Base-by-base conservation (phyloP, 257 asterid species). In the Orobanche coerulescens region DNA sequence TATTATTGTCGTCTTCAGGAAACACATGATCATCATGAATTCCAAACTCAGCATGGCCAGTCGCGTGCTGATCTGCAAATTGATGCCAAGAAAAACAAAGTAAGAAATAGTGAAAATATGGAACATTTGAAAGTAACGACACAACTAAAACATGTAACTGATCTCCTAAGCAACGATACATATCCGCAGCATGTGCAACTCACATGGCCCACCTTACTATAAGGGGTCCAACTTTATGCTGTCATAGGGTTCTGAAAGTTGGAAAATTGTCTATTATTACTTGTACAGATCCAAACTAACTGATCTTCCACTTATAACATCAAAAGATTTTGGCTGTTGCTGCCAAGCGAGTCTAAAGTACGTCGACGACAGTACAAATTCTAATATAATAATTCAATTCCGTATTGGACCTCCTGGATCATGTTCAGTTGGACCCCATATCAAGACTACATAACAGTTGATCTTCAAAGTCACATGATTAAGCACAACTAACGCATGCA, bases 21-120 rank as follows among this genome's bases (percentile, higher is more conserved):
- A 76, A 72, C 52, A 76, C 46, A 64, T 71, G 65, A 22, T 76
- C 86, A 26, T 81, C 84, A 1, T 64, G 69, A n/a, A 51, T 14
- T 55, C 74, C 79, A 78, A 78, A 77, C 69, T 82, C 98, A 67
- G 79, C 86, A 6, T 62, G 49, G 46, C 67, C 76, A 61, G 56
- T 30, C 2, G 64, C 58, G 39, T 75, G 79, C 52, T 78, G 81
- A 69, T 81, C 92, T 66, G 79, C 60, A 53, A 67, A 65, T 23
- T 47, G 48, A 36, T 44, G 61, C 68, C 69, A 43, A 58, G 16
- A 49, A 63, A 31, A 54, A 62, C 22, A 43, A 64, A 33, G 37
- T 61, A 69, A 48, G 30, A 47, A 34, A 49, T 40, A 23, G 11
- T 1, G 7, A 39, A 36, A 52, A 37, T 23, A 70, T 37, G 0